These are phyloP conservation scores for Chlorella vulgaris DNA, from an alignment of 139 green algal species.

Conservation along the genomic window DNA sequence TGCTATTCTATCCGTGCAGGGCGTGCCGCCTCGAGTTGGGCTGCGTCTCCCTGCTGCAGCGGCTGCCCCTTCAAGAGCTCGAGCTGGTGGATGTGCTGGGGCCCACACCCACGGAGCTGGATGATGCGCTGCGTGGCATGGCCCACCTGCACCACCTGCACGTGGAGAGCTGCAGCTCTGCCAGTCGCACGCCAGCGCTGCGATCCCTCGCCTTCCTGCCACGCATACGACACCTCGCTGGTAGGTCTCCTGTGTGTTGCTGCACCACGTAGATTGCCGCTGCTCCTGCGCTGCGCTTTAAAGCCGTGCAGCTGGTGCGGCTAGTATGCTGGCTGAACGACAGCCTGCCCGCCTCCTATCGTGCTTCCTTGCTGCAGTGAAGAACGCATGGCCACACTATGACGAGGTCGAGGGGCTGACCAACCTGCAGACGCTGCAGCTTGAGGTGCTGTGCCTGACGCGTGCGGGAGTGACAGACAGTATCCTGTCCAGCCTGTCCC, in stretches of 20 bases:
- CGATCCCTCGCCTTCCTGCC: constrained; percentile 22
- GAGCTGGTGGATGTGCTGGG: constrained; percentile 9
- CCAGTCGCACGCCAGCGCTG: background rate
- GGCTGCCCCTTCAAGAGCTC: background rate
- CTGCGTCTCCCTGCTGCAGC: background rate
- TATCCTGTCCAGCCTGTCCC: background rate
- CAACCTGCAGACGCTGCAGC: background rate
- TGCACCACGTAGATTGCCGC: no score
- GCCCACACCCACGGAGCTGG: background rate
- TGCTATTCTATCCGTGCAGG: no score
- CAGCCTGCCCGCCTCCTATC: background rate
- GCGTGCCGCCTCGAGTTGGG: background rate
- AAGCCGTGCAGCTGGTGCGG: no score
- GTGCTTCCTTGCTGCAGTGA: background rate
- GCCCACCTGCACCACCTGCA: constrained; percentile 17
- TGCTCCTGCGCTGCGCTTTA: no score
- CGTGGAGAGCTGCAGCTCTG: background rate
- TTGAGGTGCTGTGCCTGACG: background rate
- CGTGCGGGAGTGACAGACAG: background rate
- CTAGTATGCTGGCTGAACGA: no score
- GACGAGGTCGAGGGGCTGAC: background rate
- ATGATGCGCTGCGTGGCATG: background rate
- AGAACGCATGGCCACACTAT: background rate
- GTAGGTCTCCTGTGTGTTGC: background rate
- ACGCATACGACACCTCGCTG: constrained; percentile 14